Evolutionary conservation across 2,329 filamentous ascomycete species (phyloP).

Genomic region (Aureobasidium musti): DNA sequence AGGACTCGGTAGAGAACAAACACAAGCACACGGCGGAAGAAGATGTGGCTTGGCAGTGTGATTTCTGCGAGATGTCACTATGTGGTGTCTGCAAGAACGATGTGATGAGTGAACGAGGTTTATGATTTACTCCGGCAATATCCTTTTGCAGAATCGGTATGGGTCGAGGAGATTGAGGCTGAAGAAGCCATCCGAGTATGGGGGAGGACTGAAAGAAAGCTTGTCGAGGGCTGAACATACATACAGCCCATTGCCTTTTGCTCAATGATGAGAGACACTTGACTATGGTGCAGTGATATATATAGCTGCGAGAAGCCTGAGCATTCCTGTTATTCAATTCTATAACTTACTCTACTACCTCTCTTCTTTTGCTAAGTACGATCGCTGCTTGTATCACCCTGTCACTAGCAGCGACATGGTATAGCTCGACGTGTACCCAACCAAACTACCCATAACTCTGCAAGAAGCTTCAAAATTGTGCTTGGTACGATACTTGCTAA

Average conservation of each 20-base stretch:
- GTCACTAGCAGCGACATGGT: neutral
- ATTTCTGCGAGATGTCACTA: constrained; percentile 30
- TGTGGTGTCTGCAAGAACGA: constrained; percentile 30
- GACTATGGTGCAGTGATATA: neutral
- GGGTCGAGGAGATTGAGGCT: neutral
- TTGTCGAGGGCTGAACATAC: neutral
- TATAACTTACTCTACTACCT: neutral
- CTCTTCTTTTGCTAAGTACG: neutral
- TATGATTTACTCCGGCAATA: neutral
- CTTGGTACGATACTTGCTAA: no score
- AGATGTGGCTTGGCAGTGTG: constrained; percentile 31
- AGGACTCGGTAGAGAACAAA: neutral
- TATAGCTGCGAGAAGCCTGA: neutral
- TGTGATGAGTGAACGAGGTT: neutral
- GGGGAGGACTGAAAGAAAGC: neutral
- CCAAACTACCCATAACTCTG: neutral
- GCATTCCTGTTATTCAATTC: neutral
- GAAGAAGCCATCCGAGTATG: neutral
- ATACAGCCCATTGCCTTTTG: neutral
- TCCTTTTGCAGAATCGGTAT: neutral
- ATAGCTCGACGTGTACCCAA: neutral
- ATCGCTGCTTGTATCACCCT: neutral
- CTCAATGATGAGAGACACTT: neutral
- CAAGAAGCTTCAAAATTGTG: no score
- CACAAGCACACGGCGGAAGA: constrained; percentile 8